phyloP scores from a whole-genome alignment of 805 yeast genomes.

The Candida jianshihensis region DNA sequence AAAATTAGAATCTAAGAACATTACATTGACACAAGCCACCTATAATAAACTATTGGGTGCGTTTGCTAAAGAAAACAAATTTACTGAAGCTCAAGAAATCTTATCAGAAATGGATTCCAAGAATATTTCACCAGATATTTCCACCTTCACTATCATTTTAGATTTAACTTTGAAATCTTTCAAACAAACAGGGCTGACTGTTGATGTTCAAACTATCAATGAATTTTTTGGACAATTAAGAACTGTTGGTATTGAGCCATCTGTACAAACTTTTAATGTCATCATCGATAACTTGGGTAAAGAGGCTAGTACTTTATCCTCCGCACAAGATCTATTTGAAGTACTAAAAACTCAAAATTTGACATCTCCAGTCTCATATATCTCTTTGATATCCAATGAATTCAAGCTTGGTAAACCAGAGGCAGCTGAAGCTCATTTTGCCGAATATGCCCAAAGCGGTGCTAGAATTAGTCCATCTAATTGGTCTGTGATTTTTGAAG shows the following conservation, averaged over 20 bases:
- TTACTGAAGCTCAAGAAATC: constrained; percentile 40
- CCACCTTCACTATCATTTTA: constrained; percentile 54
- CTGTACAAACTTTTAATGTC: constrained; percentile 41
- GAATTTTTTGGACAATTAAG: constrained; percentile 36
- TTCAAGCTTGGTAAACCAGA: constrained; percentile 32
- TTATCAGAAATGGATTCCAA: constrained; percentile 37
- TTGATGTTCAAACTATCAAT: constrained; percentile 31
- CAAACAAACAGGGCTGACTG: constrained; percentile 34
- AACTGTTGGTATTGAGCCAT: constrained; percentile 30
- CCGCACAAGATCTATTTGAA: constrained; percentile 46
- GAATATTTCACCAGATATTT: constrained; percentile 46
- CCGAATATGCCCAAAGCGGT: constrained; percentile 28
- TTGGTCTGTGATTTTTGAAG: constrained; percentile 22
- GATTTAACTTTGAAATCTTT: constrained; percentile 44
- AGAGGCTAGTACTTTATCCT: constrained; percentile 36
- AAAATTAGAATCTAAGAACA: constrained; percentile 21
- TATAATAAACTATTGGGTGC: constrained; percentile 45
- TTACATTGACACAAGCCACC: constrained; percentile 38
- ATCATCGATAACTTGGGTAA: constrained; percentile 48
- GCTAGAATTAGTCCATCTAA: constrained; percentile 5
- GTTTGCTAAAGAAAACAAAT: constrained; percentile 33
- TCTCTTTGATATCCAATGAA: constrained; percentile 43
- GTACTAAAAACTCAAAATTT: constrained; percentile 29
- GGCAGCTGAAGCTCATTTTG: constrained; percentile 28
- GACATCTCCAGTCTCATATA: constrained; percentile 33